phyloP scores from a whole-genome alignment of 2,329 filamentous ascomycete species.

The Phaeosphaeria sp. region DNA sequence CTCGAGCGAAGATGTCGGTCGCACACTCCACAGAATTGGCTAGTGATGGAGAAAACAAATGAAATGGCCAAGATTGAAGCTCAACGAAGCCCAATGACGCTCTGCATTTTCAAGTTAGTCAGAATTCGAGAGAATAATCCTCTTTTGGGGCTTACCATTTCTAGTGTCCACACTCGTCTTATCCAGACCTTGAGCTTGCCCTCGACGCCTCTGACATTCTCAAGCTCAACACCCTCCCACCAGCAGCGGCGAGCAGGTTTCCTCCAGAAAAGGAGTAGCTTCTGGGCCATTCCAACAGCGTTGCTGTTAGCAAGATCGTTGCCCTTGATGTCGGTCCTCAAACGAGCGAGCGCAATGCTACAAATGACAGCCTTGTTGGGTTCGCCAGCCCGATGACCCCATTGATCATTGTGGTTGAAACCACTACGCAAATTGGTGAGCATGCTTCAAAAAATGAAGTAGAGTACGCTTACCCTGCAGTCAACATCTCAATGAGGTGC shows the following conservation, averaged over 20 bases:
- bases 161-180: conserved; percentile 94
- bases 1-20: background rate
- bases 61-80: conserved; percentile 8
- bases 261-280: conserved; percentile 95
- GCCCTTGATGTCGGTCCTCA: conserved; percentile 86
- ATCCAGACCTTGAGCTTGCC: conserved; percentile 98
- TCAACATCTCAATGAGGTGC: conserved; percentile 98
- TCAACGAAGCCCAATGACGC: conserved; percentile 82
- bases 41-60: conserved; percentile 16
- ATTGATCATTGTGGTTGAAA: conserved; percentile 93
- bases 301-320: conserved; percentile 75
- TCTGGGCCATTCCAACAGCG: conserved; percentile 97
- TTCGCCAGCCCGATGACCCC: conserved; percentile 97
- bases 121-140: background rate
- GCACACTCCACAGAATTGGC: background rate
- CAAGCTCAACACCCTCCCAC: conserved; percentile 97
- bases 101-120: conserved; percentile 55
- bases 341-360: conserved; percentile 88
- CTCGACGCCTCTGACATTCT: conserved; percentile 86
- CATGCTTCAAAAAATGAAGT: background rate
- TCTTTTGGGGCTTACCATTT: conserved; percentile 69
- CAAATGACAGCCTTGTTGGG: conserved; percentile 99
- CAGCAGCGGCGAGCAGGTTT: conserved; percentile 96
- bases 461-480: conserved; percentile 76
- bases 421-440: conserved; percentile 64